Conservation (phyloP, 2,329 filamentous ascomycete species). For the Ambrosiella xylebori region DNA sequence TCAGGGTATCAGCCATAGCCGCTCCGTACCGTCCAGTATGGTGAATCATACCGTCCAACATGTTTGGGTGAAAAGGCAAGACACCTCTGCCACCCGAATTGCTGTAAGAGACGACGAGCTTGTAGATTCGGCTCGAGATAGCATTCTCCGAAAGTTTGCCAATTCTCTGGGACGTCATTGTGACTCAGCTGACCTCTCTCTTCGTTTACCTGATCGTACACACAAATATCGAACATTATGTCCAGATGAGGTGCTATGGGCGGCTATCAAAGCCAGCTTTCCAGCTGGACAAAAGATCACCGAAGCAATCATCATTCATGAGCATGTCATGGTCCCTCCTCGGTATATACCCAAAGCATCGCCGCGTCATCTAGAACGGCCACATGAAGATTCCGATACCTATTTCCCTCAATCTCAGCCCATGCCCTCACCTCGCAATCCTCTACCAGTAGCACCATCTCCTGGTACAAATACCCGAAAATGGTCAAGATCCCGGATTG, state of each 20-base stretch:
- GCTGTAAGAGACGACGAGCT: conserved; percentile 74
- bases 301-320: conserved; percentile 70
- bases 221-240: conserved; percentile 52
- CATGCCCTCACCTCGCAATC: conserved; percentile 14
- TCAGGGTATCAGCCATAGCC: conserved; percentile 23
- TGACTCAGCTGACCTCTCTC: conserved; percentile 74
- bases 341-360: conserved; percentile 67
- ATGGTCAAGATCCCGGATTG: background rate
- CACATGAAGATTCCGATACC: conserved; percentile 17
- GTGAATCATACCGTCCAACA: conserved; percentile 46
- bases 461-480: background rate
- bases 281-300: conserved; percentile 75
- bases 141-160: conserved; percentile 81
- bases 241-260: conserved; percentile 69
- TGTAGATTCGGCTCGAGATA: conserved; percentile 85
- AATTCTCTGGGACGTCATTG: conserved; percentile 81
- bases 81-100: conserved; percentile 73
- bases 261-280: conserved; percentile 65
- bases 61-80: conserved; percentile 84
- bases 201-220: conserved; percentile 54
- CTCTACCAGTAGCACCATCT: conserved; percentile 23
- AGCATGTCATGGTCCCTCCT: conserved; percentile 22
- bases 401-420: conserved; percentile 8
- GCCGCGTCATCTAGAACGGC: conserved; percentile 26
- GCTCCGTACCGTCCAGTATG: conserved; percentile 21